Conservation (phyloP, 2,329 filamentous ascomycete species). For the Colletotrichum godetiae region DNA sequence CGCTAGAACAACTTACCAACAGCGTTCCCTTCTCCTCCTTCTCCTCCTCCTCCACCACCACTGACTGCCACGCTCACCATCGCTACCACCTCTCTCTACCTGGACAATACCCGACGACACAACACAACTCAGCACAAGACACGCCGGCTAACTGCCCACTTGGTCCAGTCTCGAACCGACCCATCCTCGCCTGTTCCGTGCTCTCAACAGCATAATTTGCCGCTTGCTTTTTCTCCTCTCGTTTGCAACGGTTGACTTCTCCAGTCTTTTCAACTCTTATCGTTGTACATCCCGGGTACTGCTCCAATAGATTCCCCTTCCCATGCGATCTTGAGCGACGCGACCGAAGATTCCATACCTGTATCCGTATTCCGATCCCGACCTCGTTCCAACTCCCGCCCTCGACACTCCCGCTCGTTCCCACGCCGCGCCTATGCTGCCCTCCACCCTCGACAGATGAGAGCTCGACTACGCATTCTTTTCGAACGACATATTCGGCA, state of each 20-base stretch:
- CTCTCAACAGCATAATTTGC: slow-evolving; percentile 26
- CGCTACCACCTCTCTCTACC: slow-evolving; percentile 13
- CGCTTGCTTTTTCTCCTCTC: slow-evolving; percentile 24
- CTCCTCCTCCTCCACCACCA: not conserved
- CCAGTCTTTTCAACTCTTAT: slow-evolving; percentile 25
- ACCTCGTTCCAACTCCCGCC: not conserved
- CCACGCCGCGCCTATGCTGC: slow-evolving; percentile 31
- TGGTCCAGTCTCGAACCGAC: slow-evolving; percentile 20
- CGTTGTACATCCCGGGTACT: slow-evolving; percentile 15
- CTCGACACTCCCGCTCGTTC: not conserved
- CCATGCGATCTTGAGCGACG: slow-evolving; percentile 22
- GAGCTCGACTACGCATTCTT: slow-evolving; percentile 25
- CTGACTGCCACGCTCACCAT: not conserved
- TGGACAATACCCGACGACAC: slow-evolving; percentile 7
- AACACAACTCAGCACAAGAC: slow-evolving; percentile 19
- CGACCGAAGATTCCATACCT: slow-evolving; percentile 27
- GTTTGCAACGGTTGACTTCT: slow-evolving; percentile 28
- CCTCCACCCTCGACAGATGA: slow-evolving; percentile 30
- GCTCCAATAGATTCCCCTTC: slow-evolving; percentile 17
- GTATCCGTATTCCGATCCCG: slow-evolving; percentile 5
- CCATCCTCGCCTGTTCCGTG: slow-evolving; percentile 23
- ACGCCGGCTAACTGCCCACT: slow-evolving; percentile 19
- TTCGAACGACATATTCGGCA: slow-evolving; percentile 30
- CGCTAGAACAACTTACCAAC: slow-evolving; percentile 9
- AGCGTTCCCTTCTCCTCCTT: too few species aligned